phyloP scores from a whole-genome alignment of 805 yeast genomes.

The Yamadazyma akitaensis region DNA sequence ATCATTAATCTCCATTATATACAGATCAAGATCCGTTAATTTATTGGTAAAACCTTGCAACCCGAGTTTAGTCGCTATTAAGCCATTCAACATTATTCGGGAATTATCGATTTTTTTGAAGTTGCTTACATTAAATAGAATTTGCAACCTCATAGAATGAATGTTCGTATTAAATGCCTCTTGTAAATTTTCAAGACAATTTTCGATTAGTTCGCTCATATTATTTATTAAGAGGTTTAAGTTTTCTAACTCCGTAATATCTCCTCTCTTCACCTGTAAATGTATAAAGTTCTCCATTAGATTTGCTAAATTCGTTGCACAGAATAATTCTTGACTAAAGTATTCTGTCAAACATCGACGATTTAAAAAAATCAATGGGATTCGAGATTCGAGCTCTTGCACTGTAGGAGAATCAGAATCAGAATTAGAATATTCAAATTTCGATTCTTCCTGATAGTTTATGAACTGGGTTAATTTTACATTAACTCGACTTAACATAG shows the following conservation, averaged over 20 bases:
- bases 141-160: constrained; percentile 10
- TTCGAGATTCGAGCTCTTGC: constrained; percentile 7
- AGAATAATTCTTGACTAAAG: constrained; percentile 11
- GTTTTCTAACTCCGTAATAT: neutral
- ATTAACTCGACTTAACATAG: neutral
- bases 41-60: constrained; percentile 8
- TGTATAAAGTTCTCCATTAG: constrained; percentile 3
- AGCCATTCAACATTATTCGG: constrained; percentile 12
- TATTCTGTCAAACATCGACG: constrained; percentile 8
- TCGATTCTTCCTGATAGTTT: neutral
- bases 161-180: constrained; percentile 2
- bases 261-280: neutral
- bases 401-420: constrained; percentile 7
- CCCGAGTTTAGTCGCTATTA: constrained; percentile 5
- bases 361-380: constrained; percentile 12
- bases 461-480: neutral
- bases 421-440: neutral
- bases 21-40: constrained; percentile 9
- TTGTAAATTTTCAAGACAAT: neutral
- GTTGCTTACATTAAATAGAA: constrained; percentile 11
- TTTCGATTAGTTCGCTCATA: constrained; percentile 5
- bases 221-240: constrained; percentile 3
- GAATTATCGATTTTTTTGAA: constrained; percentile 11
- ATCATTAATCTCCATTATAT: constrained; percentile 11
- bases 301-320: constrained; percentile 8